phyloP scores from a whole-genome alignment of 768 basidiomycete species.

The Chiua virens region DNA sequence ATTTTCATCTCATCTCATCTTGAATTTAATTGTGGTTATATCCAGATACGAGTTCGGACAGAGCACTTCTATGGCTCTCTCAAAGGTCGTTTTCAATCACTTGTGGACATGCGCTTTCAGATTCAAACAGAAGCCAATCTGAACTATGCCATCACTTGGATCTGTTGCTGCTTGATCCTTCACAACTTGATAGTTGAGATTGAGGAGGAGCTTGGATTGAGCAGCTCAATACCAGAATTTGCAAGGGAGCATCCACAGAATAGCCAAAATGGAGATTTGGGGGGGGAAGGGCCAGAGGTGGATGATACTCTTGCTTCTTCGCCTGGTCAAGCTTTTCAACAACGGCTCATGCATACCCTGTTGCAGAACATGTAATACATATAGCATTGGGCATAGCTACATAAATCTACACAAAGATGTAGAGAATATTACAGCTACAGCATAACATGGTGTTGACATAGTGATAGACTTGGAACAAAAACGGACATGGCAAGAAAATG shows the following conservation, averaged over 20 bases:
- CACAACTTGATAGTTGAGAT: constrained; percentile 13
- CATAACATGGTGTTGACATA: too few species aligned
- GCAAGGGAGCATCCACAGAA: background rate
- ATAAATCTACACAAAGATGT: too few species aligned
- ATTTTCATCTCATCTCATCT: background rate
- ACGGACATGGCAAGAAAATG: too few species aligned
- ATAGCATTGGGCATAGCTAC: too few species aligned
- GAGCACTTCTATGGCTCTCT: constrained; percentile 17
- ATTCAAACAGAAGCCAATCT: constrained; percentile 4
- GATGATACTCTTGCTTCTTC: background rate
- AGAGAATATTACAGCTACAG: too few species aligned
- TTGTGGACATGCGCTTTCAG: constrained; percentile 3
- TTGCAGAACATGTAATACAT: too few species aligned
- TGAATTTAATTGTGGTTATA: constrained; percentile 1
- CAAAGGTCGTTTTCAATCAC: constrained; percentile 16
- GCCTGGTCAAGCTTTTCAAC: background rate
- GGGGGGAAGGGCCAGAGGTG: background rate
- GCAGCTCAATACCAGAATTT: background rate
- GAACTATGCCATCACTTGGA: constrained; percentile 1
- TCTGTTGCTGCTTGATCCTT: constrained; percentile 8
- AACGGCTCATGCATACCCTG: too few species aligned
- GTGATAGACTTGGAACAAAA: too few species aligned
- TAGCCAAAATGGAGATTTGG: background rate
- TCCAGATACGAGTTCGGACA: constrained; percentile 19
- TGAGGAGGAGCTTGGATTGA: constrained; percentile 5